These are phyloP conservation scores for Corinectria fuckeliana DNA, from an alignment of 2,329 filamentous ascomycete genomes.

Conservation along the genomic window DNA sequence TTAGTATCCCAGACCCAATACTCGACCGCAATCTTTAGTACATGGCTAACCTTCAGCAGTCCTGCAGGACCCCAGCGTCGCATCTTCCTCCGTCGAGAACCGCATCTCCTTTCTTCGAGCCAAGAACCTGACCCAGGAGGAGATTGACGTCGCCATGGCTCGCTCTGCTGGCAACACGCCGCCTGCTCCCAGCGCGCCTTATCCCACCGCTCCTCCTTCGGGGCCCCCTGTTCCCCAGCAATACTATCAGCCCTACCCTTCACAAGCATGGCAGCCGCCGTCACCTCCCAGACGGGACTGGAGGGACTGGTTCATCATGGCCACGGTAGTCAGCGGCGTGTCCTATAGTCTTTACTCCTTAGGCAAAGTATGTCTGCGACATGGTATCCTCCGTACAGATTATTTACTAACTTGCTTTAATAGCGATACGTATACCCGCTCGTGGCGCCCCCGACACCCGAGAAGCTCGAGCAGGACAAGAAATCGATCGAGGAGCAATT, in stretches of 20 bases:
- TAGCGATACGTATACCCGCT: constrained; percentile 91
- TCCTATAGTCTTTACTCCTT: constrained; percentile 88
- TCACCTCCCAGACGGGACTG: constrained; percentile 83
- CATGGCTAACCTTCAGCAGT: constrained; percentile 59
- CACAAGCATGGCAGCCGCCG: constrained; percentile 64
- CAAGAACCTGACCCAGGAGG: constrained; percentile 96
- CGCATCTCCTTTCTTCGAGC: constrained; percentile 91
- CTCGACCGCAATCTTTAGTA: not conserved
- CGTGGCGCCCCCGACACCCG: constrained; percentile 90
- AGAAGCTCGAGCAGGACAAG: constrained; percentile 94
- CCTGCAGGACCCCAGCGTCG: constrained; percentile 91
- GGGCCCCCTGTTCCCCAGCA: constrained; percentile 52
- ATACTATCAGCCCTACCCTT: constrained; percentile 57
- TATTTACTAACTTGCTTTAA: constrained; percentile 31
- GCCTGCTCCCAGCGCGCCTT: constrained; percentile 48
- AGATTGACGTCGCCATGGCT: constrained; percentile 84
- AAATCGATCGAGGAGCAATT: constrained; percentile 91
- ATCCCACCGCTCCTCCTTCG: constrained; percentile 53
- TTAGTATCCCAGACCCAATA: constrained; percentile 38
- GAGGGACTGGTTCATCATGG: constrained; percentile 99
- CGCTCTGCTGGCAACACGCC: constrained; percentile 70
- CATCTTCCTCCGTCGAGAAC: constrained; percentile 89
- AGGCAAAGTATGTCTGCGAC: constrained; percentile 69
- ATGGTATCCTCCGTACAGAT: not conserved
- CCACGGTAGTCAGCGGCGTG: constrained; percentile 88